Conservation (phyloP, 2,329 filamentous ascomycete genomes). For the Colletotrichum orbiculare region DNA sequence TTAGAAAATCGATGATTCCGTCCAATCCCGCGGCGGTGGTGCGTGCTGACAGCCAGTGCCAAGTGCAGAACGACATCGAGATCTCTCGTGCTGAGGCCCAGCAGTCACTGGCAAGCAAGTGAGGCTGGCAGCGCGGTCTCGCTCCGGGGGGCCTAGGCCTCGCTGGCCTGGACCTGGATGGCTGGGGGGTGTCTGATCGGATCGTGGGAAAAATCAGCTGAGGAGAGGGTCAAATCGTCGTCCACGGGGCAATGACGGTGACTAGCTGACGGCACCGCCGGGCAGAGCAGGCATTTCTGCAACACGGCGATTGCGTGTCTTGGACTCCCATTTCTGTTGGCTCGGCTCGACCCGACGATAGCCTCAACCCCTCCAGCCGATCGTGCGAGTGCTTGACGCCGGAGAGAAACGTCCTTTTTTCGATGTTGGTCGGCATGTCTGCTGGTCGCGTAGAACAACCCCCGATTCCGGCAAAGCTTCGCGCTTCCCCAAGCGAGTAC, state of each 20-base stretch:
- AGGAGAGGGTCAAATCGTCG: neutral
- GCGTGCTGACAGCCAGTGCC: slow-evolving; percentile 18
- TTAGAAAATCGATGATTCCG: neutral
- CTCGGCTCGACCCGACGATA: slow-evolving; percentile 14
- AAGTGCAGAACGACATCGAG: slow-evolving; percentile 23
- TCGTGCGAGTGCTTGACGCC: slow-evolving; percentile 11
- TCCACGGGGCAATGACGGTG: too few relatives aligned
- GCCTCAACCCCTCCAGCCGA: slow-evolving; percentile 12
- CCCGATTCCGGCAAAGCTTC: neutral
- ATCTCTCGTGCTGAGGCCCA: slow-evolving; percentile 15
- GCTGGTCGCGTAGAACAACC: too few relatives aligned
- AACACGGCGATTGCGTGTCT: neutral
- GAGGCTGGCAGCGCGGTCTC: slow-evolving; percentile 7
- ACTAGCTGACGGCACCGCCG: too few relatives aligned
- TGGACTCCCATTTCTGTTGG: neutral
- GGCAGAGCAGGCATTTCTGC: neutral
- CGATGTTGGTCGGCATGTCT: neutral
- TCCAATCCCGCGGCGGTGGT: neutral
- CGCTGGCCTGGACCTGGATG: slow-evolving; percentile 1
- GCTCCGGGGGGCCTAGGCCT: slow-evolving; percentile 9
- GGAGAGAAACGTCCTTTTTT: slow-evolving; percentile 6
- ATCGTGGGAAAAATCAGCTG: slow-evolving; percentile 4
- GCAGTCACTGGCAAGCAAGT: neutral
- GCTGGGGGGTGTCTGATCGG: too few relatives aligned
- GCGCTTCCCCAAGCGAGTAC: neutral